These are phyloP conservation scores for Kodamaea kakaduensis DNA, from an alignment of 805 yeast genomes.

Conservation along the genomic window DNA sequence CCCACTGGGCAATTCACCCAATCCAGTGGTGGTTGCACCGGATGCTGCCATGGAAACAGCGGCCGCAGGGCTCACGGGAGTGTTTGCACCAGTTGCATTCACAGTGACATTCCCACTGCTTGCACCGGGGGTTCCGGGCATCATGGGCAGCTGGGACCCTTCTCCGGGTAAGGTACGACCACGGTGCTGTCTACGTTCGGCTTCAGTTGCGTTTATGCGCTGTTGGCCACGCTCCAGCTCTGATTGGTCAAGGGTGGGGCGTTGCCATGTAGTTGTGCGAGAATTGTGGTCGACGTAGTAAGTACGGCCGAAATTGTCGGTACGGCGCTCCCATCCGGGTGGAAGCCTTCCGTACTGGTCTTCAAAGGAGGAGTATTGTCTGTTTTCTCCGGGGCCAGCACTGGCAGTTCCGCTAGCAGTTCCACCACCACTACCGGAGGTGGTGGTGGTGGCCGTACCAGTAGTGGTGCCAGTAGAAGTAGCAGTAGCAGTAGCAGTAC, in stretches of 20 bases:
- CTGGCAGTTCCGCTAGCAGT: conserved; percentile 9
- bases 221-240: conserved; percentile 67
- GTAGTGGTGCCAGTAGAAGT: no score
- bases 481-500: conserved; percentile 21
- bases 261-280: conserved; percentile 97
- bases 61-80: conserved; percentile 61
- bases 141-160: conserved; percentile 31
- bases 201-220: conserved; percentile 68
- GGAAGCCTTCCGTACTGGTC: conserved; percentile 96
- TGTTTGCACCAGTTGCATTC: conserved; percentile 39
- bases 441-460: no score
- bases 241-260: conserved; percentile 81
- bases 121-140: conserved; percentile 39
- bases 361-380: conserved; percentile 89
- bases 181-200: conserved; percentile 87
- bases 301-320: conserved; percentile 95
- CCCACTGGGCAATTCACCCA: conserved; percentile 96
- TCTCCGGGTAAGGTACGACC: conserved; percentile 84
- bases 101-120: conserved; percentile 45
- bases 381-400: conserved; percentile 18
- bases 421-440: conserved; percentile 9
- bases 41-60: conserved; percentile 67
- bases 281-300: conserved; percentile 98
- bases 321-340: conserved; percentile 98
- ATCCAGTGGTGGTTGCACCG: conserved; percentile 90